A percentile compares a stretch with the other conserved stretches of the same genome.
phyloP scores from a whole-genome alignment of 169 alveolate genomes.

The Plasmodium gaboni region DNA sequence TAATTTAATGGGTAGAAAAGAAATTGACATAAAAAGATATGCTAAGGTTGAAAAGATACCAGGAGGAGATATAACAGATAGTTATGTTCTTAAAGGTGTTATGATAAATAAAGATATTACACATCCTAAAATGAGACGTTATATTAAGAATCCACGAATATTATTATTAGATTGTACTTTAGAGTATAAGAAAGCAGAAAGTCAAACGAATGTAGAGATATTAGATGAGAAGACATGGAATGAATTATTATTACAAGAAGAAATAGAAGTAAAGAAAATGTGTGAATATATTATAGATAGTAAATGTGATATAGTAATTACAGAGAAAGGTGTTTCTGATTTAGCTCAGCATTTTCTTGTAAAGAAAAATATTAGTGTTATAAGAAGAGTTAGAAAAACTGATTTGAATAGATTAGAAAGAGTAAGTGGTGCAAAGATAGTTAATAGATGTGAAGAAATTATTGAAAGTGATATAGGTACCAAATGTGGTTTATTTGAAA shows the following conservation, averaged over 20 bases:
- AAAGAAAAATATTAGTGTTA: slow-evolving; percentile 95
- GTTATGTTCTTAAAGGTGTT: slow-evolving; percentile 97
- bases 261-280: slow-evolving; percentile 96
- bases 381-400: slow-evolving; percentile 95
- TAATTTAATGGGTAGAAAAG: slow-evolving; percentile 86
- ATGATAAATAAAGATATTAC: slow-evolving; percentile 98
- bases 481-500: slow-evolving; percentile 96
- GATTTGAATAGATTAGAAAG: slow-evolving; percentile 97
- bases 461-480: slow-evolving; percentile 95
- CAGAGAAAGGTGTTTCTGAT: slow-evolving; percentile 98
- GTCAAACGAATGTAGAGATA: slow-evolving; percentile 97
- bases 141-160: slow-evolving; percentile 96
- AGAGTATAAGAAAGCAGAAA: slow-evolving; percentile 99
- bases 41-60: slow-evolving; percentile 99
- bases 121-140: slow-evolving; percentile 98
- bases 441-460: slow-evolving; percentile 98
- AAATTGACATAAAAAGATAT: slow-evolving; percentile 96
- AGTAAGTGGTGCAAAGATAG: slow-evolving; percentile 98
- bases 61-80: slow-evolving; percentile 98
- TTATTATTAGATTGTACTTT: slow-evolving; percentile 97
- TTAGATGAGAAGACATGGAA: slow-evolving; percentile 97
- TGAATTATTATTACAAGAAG: slow-evolving; percentile 95
- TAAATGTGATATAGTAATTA: slow-evolving; percentile 97
- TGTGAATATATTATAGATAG: slow-evolving; percentile 96
- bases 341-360: slow-evolving; percentile 97